phyloP scores from a whole-genome alignment of 306 rosid genomes.

The Prosopis cineraria region DNA sequence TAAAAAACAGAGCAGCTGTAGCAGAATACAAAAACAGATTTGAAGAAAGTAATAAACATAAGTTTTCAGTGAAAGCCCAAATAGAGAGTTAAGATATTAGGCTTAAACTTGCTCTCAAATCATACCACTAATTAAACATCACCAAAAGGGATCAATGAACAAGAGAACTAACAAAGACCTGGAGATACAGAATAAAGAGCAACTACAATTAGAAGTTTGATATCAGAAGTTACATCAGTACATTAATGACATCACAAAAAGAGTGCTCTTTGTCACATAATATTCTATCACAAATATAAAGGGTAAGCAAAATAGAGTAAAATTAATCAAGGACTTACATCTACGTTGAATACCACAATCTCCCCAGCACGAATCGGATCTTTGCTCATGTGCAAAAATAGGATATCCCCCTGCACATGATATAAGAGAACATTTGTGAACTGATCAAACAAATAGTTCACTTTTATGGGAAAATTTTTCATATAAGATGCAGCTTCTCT shows the following conservation, averaged over 20 bases:
- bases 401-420: constrained; percentile 78
- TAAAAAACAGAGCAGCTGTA: not conserved
- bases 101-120: not conserved
- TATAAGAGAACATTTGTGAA: constrained; percentile 22
- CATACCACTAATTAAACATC: not conserved
- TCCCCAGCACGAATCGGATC: constrained; percentile 97
- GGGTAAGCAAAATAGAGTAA: not conserved
- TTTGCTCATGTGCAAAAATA: constrained; percentile 87
- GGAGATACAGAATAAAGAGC: not conserved
- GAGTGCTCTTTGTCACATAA: not conserved
- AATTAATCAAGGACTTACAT: constrained; percentile 54
- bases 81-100: not conserved
- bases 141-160: not conserved
- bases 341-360: constrained; percentile 91
- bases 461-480: not conserved
- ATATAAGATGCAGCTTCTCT: not conserved
- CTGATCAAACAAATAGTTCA: constrained; percentile 2
- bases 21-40: not conserved
- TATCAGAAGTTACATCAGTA: not conserved
- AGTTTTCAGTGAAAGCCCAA: not conserved
- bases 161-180: not conserved
- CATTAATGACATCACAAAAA: not conserved
- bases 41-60: not conserved
- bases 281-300: not conserved
- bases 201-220: not conserved